A percentile compares a stretch with the other conserved stretches of the same genome.
phyloP scores from a whole-genome alignment of 2,329 filamentous ascomycete species.

The Colletotrichum lindemuthianum region DNA sequence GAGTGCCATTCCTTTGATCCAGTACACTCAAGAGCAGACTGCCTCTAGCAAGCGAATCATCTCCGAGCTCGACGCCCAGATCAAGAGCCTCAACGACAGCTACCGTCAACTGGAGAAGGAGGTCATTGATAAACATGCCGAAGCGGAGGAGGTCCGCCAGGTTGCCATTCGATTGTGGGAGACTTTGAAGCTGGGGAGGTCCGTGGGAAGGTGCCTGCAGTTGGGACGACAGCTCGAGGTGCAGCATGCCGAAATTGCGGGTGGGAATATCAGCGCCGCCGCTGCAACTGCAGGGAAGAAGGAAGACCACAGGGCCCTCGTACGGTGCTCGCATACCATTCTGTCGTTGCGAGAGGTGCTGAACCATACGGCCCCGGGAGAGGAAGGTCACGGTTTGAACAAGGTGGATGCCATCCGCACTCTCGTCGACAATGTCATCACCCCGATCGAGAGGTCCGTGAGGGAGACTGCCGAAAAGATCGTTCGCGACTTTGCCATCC shows the following conservation, averaged over 20 bases:
- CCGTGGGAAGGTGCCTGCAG: conserved; percentile 81
- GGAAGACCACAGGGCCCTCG: conserved; percentile 80
- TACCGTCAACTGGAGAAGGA: conserved; percentile 88
- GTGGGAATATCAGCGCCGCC: conserved; percentile 43
- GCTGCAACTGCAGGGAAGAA: conserved; percentile 55
- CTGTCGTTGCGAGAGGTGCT: conserved; percentile 80
- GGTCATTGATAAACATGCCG: conserved; percentile 85
- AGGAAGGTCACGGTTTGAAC: conserved; percentile 82
- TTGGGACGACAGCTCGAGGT: conserved; percentile 87
- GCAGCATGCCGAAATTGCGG: conserved; percentile 78
- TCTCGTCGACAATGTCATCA: conserved; percentile 75
- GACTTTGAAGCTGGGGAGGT: conserved; percentile 79
- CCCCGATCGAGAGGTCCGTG: conserved; percentile 79
- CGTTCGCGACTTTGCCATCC: conserved; percentile 83
- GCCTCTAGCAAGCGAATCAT: conserved; percentile 78
- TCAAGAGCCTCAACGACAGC: conserved; percentile 82
- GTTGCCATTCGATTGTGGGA: conserved; percentile 84
- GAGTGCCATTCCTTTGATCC: conserved; percentile 82
- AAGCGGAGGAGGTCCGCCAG: conserved; percentile 76
- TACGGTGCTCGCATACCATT: conserved; percentile 84
- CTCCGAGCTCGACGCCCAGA: conserved; percentile 80
- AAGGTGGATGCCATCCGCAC: conserved; percentile 77
- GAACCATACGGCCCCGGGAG: conserved; percentile 70
- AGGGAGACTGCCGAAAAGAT: conserved; percentile 79
- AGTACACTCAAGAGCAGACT: conserved; percentile 79